Evolutionary conservation across 495 filamentous ascomycete species (phyloP), one percentile per base, ranked within the genome.

Genomic region (Daldinia loculata): DNA sequence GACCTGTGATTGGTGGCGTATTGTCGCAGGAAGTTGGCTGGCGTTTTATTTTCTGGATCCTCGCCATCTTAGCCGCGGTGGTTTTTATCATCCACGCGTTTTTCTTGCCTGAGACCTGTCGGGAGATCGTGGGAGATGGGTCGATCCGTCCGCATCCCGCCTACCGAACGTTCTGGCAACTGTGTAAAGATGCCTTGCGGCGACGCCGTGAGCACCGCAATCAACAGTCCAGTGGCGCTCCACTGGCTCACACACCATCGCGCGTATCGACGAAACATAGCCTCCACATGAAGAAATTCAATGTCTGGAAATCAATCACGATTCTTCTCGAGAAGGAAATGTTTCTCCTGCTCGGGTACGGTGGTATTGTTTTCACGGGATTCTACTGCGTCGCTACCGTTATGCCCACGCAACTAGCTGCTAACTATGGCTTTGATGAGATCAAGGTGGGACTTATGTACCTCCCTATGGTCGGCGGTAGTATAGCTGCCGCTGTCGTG

Each of bases 51-150:
- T 91, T 90, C 76, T 89, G 86, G 86, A 86, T 91, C 56, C 77
- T 90, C 12, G 73, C 79, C 9, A 88, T 89, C 32, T 53, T 84
- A 1, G 76, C 79, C 2, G 85, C 80, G 0, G 63, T 80, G 17
- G 77, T 81, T 8, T 66, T 83, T 6, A 53, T 78, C 14, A 17
- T 83, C 0, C 82, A 84, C 63, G 61, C 82, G 7, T 38, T 86
- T 30, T 76, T 82, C 56, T 74, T 87, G 55, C 87, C 87, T 0
- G 88, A 90, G 71, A 91, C 88, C 0, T 83, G 82, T 45, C 81
- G 89, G 3, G 82, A 79, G 15, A 84, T 93, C 27, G 90, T 93
- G 2, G 90, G 88, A 3, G 86, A 92, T 67, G 91, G 91, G 3
- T 85, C 84, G 2, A 78, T 86, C 24, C 81, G 80, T 0, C 81